Percentiles rank a stretch among this genome's conserved stretches.
phyloP scores from a whole-genome alignment of 176 grass and related monocot species.

The Eremochloa ophiuroides region DNA sequence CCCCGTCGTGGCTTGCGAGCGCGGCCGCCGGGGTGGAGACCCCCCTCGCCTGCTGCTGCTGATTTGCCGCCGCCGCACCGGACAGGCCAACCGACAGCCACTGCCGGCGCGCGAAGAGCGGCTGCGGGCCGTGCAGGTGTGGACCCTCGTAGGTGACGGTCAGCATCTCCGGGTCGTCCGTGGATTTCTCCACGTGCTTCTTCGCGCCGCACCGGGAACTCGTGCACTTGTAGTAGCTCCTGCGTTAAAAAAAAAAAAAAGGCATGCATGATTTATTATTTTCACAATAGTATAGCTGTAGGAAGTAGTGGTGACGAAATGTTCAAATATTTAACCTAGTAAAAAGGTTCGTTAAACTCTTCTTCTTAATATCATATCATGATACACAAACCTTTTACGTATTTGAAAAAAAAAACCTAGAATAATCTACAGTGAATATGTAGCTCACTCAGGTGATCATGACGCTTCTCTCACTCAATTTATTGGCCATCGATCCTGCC shows the following conservation, averaged over 20 bases:
- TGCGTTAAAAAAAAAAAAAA: background rate
- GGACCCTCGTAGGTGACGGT: conserved; percentile 60
- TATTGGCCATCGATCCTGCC: too few relatives aligned
- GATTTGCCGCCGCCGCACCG: too few relatives aligned
- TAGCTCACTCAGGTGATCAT: too few relatives aligned
- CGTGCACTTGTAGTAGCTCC: conserved; percentile 69
- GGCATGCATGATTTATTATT: background rate
- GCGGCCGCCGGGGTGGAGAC: background rate
- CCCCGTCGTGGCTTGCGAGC: background rate
- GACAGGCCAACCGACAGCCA: background rate
- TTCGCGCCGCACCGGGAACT: conserved; percentile 50
- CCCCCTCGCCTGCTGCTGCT: background rate
- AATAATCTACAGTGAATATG: too few relatives aligned
- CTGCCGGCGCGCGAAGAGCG: background rate
- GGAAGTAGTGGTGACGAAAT: too few relatives aligned
- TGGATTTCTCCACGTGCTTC: conserved; percentile 72
- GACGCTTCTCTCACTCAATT: too few relatives aligned
- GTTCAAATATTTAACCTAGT: too few relatives aligned
- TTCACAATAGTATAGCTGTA: too few relatives aligned
- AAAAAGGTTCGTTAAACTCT: too few relatives aligned
- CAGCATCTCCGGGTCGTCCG: conserved; percentile 44
- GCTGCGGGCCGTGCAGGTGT: conserved; percentile 45
- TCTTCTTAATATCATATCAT: too few relatives aligned
- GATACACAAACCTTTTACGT: too few relatives aligned
- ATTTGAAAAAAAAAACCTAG: too few relatives aligned